phyloP scores from a whole-genome alignment of 106 monocot species.

The Dendrobium catenatum region DNA sequence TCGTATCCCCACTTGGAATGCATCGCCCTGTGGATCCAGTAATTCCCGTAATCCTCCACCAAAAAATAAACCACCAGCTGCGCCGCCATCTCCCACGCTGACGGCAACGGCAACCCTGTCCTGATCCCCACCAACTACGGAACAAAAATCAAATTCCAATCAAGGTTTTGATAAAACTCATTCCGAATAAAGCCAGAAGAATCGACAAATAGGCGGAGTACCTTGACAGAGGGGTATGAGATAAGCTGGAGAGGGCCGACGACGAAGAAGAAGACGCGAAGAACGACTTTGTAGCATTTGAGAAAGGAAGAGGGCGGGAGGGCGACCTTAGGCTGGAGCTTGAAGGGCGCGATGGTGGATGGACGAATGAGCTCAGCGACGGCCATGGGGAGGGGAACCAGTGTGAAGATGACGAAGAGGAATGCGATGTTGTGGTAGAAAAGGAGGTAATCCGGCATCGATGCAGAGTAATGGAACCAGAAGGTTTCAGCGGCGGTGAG shows the following conservation, averaged over 20 bases:
- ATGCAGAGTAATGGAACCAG: slow-evolving; percentile 76
- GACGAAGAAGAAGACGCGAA: slow-evolving; percentile 49
- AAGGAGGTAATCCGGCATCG: slow-evolving; percentile 58
- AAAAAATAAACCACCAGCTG: slow-evolving; percentile 77
- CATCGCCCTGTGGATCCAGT: slow-evolving; percentile 81
- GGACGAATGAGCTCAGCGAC: slow-evolving; percentile 56
- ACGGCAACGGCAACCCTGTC: slow-evolving; percentile 66
- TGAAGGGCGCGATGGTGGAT: slow-evolving; percentile 34
- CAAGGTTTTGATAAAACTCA: not conserved
- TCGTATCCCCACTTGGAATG: slow-evolving; percentile 78
- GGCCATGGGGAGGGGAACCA: slow-evolving; percentile 75
- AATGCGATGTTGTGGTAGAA: slow-evolving; percentile 78
- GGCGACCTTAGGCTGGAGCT: slow-evolving; percentile 81
- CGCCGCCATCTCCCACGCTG: slow-evolving; percentile 48
- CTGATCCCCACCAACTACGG: slow-evolving; percentile 73
- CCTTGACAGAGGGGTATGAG: slow-evolving; percentile 88
- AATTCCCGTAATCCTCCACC: slow-evolving; percentile 84
- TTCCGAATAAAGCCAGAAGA: not conserved
- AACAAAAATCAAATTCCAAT: not conserved
- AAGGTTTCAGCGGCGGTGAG: slow-evolving; percentile 53
- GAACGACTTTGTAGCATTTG: slow-evolving; percentile 65
- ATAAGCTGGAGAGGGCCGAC: slow-evolving; percentile 73
- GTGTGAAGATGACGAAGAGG: slow-evolving; percentile 65
- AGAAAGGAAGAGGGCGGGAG: slow-evolving; percentile 37
- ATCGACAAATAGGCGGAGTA: slow-evolving; percentile 7